Percentiles rank a stretch among this genome's conserved stretches.
Evolutionary conservation across 2,329 filamentous ascomycete species (phyloP).

Genomic region (Boeremia exigua): DNA sequence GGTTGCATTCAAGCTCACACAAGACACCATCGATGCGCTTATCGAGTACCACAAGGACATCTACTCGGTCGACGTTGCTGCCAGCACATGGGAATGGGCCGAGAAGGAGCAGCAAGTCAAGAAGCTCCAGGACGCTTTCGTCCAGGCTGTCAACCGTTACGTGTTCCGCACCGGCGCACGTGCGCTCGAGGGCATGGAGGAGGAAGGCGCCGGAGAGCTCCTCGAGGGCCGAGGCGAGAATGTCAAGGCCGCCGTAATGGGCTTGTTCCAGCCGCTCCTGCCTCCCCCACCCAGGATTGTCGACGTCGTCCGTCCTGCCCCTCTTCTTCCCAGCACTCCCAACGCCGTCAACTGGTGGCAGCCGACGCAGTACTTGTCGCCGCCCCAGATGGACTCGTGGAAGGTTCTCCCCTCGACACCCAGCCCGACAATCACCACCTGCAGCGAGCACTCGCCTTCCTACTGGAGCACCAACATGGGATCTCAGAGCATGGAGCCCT

Average conservation of each 20-base stretch:
- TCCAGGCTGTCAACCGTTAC: conserved; percentile 96
- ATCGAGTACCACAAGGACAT: conserved; percentile 97
- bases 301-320: conserved; percentile 85
- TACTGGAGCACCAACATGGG: conserved; percentile 76
- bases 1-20: conserved; percentile 96
- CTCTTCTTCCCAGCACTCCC: conserved; percentile 83
- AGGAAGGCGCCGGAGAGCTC: conserved; percentile 93
- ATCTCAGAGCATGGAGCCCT: conserved; percentile 67
- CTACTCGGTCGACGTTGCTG: conserved; percentile 87
- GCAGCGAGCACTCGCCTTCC: conserved; percentile 72
- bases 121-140: conserved; percentile 95
- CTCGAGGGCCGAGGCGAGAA: conserved; percentile 91
- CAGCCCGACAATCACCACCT: conserved; percentile 71
- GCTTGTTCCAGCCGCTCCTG: conserved; percentile 82
- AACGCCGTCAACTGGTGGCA: conserved; percentile 80
- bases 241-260: conserved; percentile 85
- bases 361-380: conserved; percentile 67
- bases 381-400: conserved; percentile 83
- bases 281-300: conserved; percentile 87
- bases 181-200: conserved; percentile 92
- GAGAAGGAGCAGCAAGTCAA: conserved; percentile 96
- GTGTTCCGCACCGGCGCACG: conserved; percentile 89
- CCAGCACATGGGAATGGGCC: conserved; percentile 90
- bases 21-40: conserved; percentile 89
- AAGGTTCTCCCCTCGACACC: conserved; percentile 89